Evolutionary conservation across 2,329 filamentous ascomycete species (phyloP).

Genomic region (Cercospora sp.): DNA sequence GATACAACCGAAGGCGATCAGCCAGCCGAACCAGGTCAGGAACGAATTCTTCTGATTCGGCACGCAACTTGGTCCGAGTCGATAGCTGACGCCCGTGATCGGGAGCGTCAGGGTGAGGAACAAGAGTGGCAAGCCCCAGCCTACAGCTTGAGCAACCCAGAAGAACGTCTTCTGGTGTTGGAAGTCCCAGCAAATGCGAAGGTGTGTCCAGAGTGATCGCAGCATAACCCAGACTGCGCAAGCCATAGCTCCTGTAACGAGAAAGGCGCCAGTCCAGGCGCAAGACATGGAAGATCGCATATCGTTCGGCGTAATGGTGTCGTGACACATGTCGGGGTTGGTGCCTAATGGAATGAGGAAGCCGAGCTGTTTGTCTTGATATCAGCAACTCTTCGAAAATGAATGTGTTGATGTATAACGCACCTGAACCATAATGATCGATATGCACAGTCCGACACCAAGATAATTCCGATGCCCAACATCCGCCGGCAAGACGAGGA

Average conservation of each 20-base stretch:
- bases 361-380: slow-evolving; percentile 62
- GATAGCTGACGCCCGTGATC: slow-evolving; percentile 41
- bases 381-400: slow-evolving; percentile 64
- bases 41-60: slow-evolving; percentile 62
- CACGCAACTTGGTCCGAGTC: slow-evolving; percentile 81
- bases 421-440: slow-evolving; percentile 68
- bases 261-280: slow-evolving; percentile 74
- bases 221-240: slow-evolving; percentile 81
- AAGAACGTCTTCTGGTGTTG: slow-evolving; percentile 38
- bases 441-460: slow-evolving; percentile 82
- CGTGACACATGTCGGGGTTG: slow-evolving; percentile 72
- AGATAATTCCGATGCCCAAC: slow-evolving; percentile 74
- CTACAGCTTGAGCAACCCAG: slow-evolving; percentile 35
- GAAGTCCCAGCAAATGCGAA: slow-evolving; percentile 43
- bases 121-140: slow-evolving; percentile 36
- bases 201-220: slow-evolving; percentile 42
- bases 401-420: slow-evolving; percentile 57
- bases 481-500: slow-evolving; percentile 70
- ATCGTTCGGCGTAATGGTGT: slow-evolving; percentile 80
- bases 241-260: slow-evolving; percentile 78
- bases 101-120: slow-evolving; percentile 47
- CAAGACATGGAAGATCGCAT: slow-evolving; percentile 74
- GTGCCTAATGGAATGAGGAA: slow-evolving; percentile 79
- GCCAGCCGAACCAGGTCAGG: slow-evolving; percentile 42
- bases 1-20: slow-evolving; percentile 38